Percentiles rank a stretch among this genome's conserved stretches.
phyloP scores from a whole-genome alignment of 2,329 filamentous ascomycete species.

The Curvularia lunata region DNA sequence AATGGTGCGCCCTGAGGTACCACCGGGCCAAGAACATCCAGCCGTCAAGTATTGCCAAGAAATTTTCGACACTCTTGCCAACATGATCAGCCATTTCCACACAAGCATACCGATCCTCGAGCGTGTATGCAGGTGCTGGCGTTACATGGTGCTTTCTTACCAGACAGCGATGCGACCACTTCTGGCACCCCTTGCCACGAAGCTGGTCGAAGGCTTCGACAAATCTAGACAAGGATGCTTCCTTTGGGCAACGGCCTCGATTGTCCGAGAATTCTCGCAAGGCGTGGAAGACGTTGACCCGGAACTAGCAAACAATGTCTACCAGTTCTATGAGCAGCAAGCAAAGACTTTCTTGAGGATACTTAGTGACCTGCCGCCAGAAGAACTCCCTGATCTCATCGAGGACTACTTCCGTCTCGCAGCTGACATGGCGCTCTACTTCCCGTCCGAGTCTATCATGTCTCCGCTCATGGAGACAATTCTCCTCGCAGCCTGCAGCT shows the following conservation, averaged over 20 bases:
- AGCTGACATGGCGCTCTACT: slow-evolving; percentile 90
- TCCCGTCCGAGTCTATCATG: slow-evolving; percentile 80
- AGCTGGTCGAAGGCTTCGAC: slow-evolving; percentile 83
- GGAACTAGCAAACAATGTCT: slow-evolving; percentile 84
- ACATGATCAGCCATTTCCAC: slow-evolving; percentile 86
- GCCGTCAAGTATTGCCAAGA: slow-evolving; percentile 97
- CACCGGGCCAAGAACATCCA: slow-evolving; percentile 74
- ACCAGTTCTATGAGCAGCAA: slow-evolving; percentile 93
- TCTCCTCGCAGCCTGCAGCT: slow-evolving; percentile 84
- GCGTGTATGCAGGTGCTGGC: slow-evolving; percentile 92
- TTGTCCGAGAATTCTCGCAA: slow-evolving; percentile 93
- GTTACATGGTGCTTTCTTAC: slow-evolving; percentile 96
- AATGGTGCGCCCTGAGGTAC: slow-evolving; percentile 74
- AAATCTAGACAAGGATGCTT: slow-evolving; percentile 92
- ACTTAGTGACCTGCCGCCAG: slow-evolving; percentile 80
- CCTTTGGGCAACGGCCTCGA: slow-evolving; percentile 96
- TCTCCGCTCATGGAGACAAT: slow-evolving; percentile 82
- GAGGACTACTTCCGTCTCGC: slow-evolving; percentile 96
- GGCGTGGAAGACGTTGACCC: slow-evolving; percentile 84
- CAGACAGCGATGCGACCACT: slow-evolving; percentile 86
- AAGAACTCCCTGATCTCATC: slow-evolving; percentile 81
- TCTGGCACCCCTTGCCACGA: slow-evolving; percentile 83
- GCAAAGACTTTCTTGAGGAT: slow-evolving; percentile 87
- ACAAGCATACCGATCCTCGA: slow-evolving; percentile 88
- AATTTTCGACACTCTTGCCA: slow-evolving; percentile 84